Evolutionary conservation across 2,329 filamentous ascomycete genomes (phyloP), one percentile per base, ranked within the genome.

Genomic region (Phyllosticta citriasiana): DNA sequence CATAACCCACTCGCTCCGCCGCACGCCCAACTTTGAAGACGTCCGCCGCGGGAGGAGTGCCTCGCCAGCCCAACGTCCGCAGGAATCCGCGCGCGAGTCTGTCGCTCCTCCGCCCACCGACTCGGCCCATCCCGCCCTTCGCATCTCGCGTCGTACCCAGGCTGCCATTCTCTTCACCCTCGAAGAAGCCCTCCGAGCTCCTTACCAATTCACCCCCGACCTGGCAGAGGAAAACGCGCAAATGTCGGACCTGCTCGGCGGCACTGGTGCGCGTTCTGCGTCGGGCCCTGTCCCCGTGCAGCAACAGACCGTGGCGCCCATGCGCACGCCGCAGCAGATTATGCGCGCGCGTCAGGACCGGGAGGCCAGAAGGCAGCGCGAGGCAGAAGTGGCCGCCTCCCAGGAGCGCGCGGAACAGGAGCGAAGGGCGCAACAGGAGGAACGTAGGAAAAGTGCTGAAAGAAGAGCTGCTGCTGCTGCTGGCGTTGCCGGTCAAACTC

Each of bases 141-240:
- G 84, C 69, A 87, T 97, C 73, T 96, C 91, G 55, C 87, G 85
- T 67, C 86, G 89, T 66, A 96, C 91, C 55, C 89, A 90, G 65
- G 89, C 88, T 73, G 93, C 94, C 47, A 92, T 99, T 72, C 87
- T 96, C 68, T 97, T 89, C 79, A 86, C 91, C 47, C 84, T 97
- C 62, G 92, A 97, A 79, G 91, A 95, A 78, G 91, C 90, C 47
- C 82, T 97, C 66, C 88, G 92, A 67, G 84, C 87, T 55, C 91
- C 93, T 2, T 83, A 91, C 66, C 79, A 85, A 56, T 95, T 97
- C 76, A 95, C 91, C 8, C 82, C 88, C 25, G 91, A 96, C 74
- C 78, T 87, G 67, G 82, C 87, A 64, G 94, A 99, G 80, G 89
- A 96, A 79, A 88, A 89, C 82, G 89, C 92, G 67, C 84, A 85